Evolutionary conservation across 2,329 filamentous ascomycete species (phyloP).

Genomic region (Neonectria punicea): DNA sequence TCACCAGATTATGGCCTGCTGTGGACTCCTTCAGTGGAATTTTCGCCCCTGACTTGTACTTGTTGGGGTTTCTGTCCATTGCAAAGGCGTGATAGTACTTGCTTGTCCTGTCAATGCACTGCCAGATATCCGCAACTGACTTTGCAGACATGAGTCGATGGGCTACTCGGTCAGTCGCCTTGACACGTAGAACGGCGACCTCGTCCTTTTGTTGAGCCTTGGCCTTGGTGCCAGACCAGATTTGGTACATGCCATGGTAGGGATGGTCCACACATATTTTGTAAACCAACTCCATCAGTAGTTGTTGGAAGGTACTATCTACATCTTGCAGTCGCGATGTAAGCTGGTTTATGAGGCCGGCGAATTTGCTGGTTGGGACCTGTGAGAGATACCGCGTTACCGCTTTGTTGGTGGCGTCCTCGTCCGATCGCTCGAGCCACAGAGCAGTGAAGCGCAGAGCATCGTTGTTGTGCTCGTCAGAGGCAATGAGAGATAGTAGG

Average conservation of each 20-base stretch:
- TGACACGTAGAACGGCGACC: slow-evolving; percentile 76
- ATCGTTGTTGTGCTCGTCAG: slow-evolving; percentile 89
- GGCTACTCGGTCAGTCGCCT: slow-evolving; percentile 76
- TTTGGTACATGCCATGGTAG: slow-evolving; percentile 96
- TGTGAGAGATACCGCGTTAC: slow-evolving; percentile 75
- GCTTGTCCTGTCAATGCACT: slow-evolving; percentile 78
- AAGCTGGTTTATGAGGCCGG: slow-evolving; percentile 92
- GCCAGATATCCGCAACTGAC: slow-evolving; percentile 68
- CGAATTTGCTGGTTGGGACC: slow-evolving; percentile 93
- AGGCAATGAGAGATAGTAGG: slow-evolving; percentile 82
- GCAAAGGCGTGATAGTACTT: slow-evolving; percentile 73
- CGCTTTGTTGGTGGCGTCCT: slow-evolving; percentile 78
- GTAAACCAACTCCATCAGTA: slow-evolving; percentile 78
- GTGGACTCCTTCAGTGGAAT: slow-evolving; percentile 71
- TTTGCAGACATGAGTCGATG: slow-evolving; percentile 67
- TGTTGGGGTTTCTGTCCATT: slow-evolving; percentile 69
- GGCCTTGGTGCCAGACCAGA: slow-evolving; percentile 83
- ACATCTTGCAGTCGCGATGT: slow-evolving; percentile 88
- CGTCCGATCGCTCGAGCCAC: slow-evolving; percentile 90
- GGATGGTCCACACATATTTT: slow-evolving; percentile 93
- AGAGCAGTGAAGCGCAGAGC: slow-evolving; percentile 91
- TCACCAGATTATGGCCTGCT: slow-evolving; percentile 71
- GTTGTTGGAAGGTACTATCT: slow-evolving; percentile 76
- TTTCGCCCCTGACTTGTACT: slow-evolving; percentile 75
- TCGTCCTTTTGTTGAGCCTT: slow-evolving; percentile 78